Conservation (phyloP, 164 flowering plant species). For the Protea cynaroides region DNA sequence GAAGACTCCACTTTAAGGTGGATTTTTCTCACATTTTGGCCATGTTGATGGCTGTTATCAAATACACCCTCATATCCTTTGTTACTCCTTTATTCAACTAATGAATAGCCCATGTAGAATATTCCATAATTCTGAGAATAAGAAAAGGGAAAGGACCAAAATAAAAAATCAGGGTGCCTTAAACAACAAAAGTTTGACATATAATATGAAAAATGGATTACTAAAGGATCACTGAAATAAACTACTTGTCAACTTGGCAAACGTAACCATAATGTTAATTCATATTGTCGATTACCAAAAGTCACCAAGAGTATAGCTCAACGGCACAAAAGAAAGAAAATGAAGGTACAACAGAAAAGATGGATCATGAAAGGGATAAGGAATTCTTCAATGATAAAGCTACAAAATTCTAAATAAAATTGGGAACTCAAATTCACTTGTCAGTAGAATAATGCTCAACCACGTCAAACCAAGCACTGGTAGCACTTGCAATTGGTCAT, state of each 20-base stretch:
- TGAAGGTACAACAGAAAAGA: neutral
- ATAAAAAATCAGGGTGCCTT: neutral
- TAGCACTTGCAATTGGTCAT: slow-evolving; percentile 91
- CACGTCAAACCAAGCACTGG: slow-evolving; percentile 97
- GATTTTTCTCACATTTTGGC: neutral
- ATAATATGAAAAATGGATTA: too few species aligned
- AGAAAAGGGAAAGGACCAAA: neutral
- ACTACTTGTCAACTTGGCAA: too few species aligned
- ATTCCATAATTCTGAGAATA: neutral
- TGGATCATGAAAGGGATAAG: neutral
- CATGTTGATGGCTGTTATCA: neutral
- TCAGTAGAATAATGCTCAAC: slow-evolving; percentile 89
- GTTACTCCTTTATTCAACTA: neutral
- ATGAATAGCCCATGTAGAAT: neutral
- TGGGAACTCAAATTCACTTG: slow-evolving; percentile 33
- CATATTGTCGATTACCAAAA: too few species aligned
- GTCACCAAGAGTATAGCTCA: too few species aligned
- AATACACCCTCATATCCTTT: neutral
- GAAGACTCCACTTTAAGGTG: neutral
- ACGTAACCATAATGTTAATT: too few species aligned
- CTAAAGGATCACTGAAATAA: too few species aligned
- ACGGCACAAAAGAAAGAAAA: neutral
- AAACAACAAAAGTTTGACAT: too few species aligned
- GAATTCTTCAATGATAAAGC: neutral
- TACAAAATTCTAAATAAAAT: neutral